Evolutionary conservation across 2,329 filamentous ascomycete species (phyloP), one percentile per base, ranked within the genome.

Genomic region (Fusarium beomiforme): DNA sequence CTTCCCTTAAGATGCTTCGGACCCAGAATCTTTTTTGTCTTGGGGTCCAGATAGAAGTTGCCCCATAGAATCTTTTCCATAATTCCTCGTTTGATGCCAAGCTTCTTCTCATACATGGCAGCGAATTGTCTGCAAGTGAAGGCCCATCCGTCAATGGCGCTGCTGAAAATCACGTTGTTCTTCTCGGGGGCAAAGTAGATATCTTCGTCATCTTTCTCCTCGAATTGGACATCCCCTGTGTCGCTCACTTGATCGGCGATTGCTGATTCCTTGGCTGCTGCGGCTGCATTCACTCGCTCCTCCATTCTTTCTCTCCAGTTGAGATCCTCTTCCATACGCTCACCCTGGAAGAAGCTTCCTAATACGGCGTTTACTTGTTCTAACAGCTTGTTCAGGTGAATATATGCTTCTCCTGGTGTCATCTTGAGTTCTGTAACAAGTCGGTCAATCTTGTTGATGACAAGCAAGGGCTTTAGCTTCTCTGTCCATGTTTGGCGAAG

Each of bases 101-200:
- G 88, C 81, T 99, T 99, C 85, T 95, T 97, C 82, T 98, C 95
- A 78, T 98, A 99, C 31, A 98, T 84, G 39, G 89, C 89, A 21
- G 96, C 95, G 79, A 99, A 99, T 77, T 99, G 96, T 54, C 94
- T 90, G 53, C 97, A 91, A 0, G 96, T 99, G 77, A 99, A 99
- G 5, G 96, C 96, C 96, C 96, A 99, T n/a, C 96, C 96, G 78
- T 99, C 96, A 61, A 97, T 92, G 65, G 96, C 96, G 79, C 95
- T 98, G 84, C 94, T 94, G 80, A 99, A 99, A 71, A 99, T 98
- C 80, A 99, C 96, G 78, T 99, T 99, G 81, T 98, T 98, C 82
- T 95, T 97, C 79, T 99, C 96, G 0, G 96, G 96, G 1, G 96
- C 94, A 82, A 99, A 99, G 81, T 99, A 99, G 29, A 99, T 91